These are phyloP conservation scores for Cutaneotrichosporon cyanovorans DNA, from an alignment of 1,284 basidiomycete genomes.

Conservation along the genomic window DNA sequence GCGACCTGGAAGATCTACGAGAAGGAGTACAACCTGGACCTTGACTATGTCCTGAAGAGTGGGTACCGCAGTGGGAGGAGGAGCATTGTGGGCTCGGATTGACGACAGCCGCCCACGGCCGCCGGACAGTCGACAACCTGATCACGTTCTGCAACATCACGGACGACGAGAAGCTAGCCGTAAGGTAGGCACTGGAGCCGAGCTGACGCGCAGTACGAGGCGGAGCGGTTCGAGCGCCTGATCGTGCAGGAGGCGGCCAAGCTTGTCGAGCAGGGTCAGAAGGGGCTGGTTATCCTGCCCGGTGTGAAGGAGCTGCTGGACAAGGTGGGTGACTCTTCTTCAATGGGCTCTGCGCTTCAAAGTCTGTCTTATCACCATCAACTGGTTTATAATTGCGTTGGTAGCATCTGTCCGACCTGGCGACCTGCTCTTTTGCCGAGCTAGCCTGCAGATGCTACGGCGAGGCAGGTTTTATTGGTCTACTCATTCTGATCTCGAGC, in stretches of 20 bases:
- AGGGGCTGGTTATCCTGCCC: slow-evolving; percentile 40
- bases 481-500: too few relatives aligned
- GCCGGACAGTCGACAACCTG: slow-evolving; percentile 63
- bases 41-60: slow-evolving; percentile 42
- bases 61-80: slow-evolving; percentile 5
- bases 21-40: slow-evolving; percentile 37
- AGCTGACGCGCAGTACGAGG: slow-evolving; percentile 13
- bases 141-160: slow-evolving; percentile 59
- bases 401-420: too few relatives aligned
- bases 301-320: slow-evolving; percentile 35
- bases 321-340: slow-evolving; percentile 23
- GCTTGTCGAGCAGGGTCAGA: slow-evolving; percentile 36
- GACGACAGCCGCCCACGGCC: slow-evolving; percentile 61
- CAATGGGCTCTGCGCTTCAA: too few relatives aligned
- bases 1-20: slow-evolving; percentile 43
- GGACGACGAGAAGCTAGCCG: slow-evolving; percentile 55
- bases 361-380: too few relatives aligned
- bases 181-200: slow-evolving; percentile 27
- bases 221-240: slow-evolving; percentile 39
- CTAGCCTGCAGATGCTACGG: too few relatives aligned
- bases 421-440: too few relatives aligned
- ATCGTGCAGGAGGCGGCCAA: slow-evolving; percentile 39
- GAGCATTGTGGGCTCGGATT: neutral
- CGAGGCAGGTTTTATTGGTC: too few relatives aligned
- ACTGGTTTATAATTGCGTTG: too few relatives aligned